phyloP scores from a whole-genome alignment of 2,329 filamentous ascomycete species.

The Exophiala spinifera region DNA sequence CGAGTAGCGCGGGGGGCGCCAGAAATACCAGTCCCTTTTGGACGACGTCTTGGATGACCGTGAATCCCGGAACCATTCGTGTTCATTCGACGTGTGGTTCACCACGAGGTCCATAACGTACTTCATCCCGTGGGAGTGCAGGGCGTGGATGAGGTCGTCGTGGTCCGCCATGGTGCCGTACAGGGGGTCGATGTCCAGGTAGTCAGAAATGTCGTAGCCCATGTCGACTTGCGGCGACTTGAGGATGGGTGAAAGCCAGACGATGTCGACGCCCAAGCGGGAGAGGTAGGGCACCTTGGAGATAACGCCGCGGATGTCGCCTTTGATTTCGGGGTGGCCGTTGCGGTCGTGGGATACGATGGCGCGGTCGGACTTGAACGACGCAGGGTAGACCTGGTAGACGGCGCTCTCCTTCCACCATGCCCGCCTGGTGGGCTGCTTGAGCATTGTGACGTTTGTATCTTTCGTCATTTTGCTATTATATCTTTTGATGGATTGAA shows the following conservation, averaged over 20 bases:
- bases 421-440: constrained; percentile 5
- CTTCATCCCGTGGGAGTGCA: constrained; percentile 47
- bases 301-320: constrained; percentile 64
- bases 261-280: constrained; percentile 58
- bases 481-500: no score
- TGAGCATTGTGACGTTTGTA: neutral
- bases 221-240: constrained; percentile 54
- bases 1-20: constrained; percentile 49
- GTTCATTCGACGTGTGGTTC: constrained; percentile 43
- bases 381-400: constrained; percentile 60
- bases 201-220: constrained; percentile 47
- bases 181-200: constrained; percentile 45
- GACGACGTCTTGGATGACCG: constrained; percentile 58
- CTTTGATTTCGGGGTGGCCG: constrained; percentile 52
- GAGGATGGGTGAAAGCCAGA: constrained; percentile 55
- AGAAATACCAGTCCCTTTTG: constrained; percentile 68
- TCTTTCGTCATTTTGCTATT: neutral
- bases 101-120: constrained; percentile 49
- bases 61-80: constrained; percentile 66
- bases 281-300: constrained; percentile 63
- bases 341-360: constrained; percentile 34
- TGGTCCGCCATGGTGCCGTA: constrained; percentile 50
- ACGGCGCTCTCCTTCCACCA: constrained; percentile 60
- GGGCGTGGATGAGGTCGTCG: constrained; percentile 42
- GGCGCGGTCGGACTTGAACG: constrained; percentile 47